Conservation (phyloP, 2,329 filamentous ascomycete genomes). For the Trichoderma sp. region DNA sequence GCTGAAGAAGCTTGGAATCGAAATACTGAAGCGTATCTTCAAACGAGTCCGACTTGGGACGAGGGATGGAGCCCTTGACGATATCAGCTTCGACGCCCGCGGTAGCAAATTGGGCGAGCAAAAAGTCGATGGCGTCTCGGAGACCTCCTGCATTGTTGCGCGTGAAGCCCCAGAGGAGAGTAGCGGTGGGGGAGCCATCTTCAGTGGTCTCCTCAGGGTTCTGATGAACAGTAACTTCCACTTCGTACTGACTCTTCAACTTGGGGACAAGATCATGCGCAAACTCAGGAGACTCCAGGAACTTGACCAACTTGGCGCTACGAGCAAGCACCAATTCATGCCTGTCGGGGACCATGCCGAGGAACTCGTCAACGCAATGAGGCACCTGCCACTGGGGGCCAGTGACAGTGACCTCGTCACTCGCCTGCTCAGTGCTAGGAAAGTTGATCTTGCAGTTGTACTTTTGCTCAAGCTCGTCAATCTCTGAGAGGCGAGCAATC, state of each 20-base stretch:
- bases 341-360: conserved; percentile 96
- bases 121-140: conserved; percentile 92
- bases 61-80: conserved; percentile 90
- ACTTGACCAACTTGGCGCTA: conserved; percentile 73
- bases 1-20: conserved; percentile 93
- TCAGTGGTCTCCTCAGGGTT: conserved; percentile 61
- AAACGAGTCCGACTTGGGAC: conserved; percentile 98
- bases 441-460: conserved; percentile 99
- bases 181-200: conserved; percentile 59
- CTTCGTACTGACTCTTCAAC: conserved; percentile 88
- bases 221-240: conserved; percentile 76
- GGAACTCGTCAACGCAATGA: conserved; percentile 90
- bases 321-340: conserved; percentile 87
- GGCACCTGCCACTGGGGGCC: conserved; percentile 98
- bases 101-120: conserved; percentile 81
- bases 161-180: conserved; percentile 79
- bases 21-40: conserved; percentile 97
- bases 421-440: conserved; percentile 94
- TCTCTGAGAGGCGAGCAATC: conserved; percentile 81
- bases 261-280: conserved; percentile 77
- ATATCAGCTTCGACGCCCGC: conserved; percentile 85
- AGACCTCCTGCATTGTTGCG: conserved; percentile 95
- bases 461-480: conserved; percentile 96
- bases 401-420: conserved; percentile 92
- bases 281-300: conserved; percentile 81